These are phyloP conservation scores for Flaveria ramosissima DNA, from an alignment of 129 eudicot genomes.

Conservation along the genomic window DNA sequence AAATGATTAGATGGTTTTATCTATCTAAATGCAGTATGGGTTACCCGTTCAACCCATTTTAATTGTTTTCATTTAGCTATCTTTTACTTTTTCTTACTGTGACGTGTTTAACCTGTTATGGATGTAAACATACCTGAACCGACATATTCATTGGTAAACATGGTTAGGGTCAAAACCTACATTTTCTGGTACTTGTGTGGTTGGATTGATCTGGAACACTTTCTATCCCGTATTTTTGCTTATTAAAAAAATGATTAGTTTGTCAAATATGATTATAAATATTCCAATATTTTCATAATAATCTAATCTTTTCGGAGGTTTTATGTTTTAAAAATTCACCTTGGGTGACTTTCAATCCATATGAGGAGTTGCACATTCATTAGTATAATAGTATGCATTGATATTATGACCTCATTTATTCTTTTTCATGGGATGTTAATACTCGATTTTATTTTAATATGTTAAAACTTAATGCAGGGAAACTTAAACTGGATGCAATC, in stretches of 20 bases:
- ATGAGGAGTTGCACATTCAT: neutral
- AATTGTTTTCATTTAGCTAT: neutral
- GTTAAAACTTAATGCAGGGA: conserved; percentile 51
- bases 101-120: neutral
- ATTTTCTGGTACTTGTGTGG: neutral
- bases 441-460: neutral
- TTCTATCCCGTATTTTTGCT: neutral
- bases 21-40: neutral
- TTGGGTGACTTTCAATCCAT: neutral
- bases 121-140: neutral
- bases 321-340: neutral
- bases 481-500: conserved; percentile 99
- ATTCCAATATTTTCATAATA: neutral
- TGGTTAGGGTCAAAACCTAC: neutral
- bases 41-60: neutral
- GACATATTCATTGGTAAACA: neutral
- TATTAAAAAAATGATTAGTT: neutral
- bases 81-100: neutral
- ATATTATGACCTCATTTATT: neutral
- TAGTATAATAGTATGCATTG: neutral
- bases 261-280: neutral
- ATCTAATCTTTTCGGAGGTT: neutral
- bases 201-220: conserved; percentile 1
- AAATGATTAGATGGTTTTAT: neutral
- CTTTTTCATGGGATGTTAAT: conserved; percentile 24